Base-by-base conservation (phyloP, 805 yeast genomes). In the Starmerella apicola region DNA sequence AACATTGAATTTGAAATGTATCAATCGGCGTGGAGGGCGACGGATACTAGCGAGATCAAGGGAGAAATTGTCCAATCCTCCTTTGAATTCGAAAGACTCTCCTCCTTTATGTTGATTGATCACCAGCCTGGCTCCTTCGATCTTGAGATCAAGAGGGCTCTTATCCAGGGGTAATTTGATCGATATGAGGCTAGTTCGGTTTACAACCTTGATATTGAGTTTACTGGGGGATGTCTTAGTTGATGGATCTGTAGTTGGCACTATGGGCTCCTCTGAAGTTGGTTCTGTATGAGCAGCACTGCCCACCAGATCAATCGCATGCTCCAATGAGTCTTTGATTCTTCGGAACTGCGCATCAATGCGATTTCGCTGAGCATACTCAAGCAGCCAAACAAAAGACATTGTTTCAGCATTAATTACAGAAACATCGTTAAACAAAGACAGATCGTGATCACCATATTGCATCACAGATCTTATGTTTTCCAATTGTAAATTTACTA, bases 361-460 rank as follows among this genome's bases (percentile, higher is more conserved):
- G 13, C 35, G 41, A 2, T 37, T 37, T 5, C 49, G 45, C 2
- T 22, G 18, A 1, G 39, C 34, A 20, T 42, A 43, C 28, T 50
- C 52, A 5, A 50, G 37, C 3, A 50, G 19, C 53, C 52, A 45
- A 2, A 48, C 39, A 8, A 50, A 18, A 6, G 52, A 50, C 50
- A 48, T 49, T 1, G 53, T 50, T 16, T 49, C 53, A 16, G 45
- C 30, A 1, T 39, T 23, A 8, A 48, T 17, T 1, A 39, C 24
- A 12, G 35, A 27, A 8, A 41, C 32, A 16, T 38, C 34, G 25
- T 32, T 39, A n/a, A 39, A 32, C 13, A 41, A 12, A 3, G 43
- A 38, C 16, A 45, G 32, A 4, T 37, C 45, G 12, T 33, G 31
- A 5, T 35, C 32, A 17, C 43, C 48, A 10, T 32, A 36, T 6